These are phyloP conservation scores for Bretziella fagacearum DNA, from an alignment of 2,329 filamentous ascomycete species.

Conservation along the genomic window DNA sequence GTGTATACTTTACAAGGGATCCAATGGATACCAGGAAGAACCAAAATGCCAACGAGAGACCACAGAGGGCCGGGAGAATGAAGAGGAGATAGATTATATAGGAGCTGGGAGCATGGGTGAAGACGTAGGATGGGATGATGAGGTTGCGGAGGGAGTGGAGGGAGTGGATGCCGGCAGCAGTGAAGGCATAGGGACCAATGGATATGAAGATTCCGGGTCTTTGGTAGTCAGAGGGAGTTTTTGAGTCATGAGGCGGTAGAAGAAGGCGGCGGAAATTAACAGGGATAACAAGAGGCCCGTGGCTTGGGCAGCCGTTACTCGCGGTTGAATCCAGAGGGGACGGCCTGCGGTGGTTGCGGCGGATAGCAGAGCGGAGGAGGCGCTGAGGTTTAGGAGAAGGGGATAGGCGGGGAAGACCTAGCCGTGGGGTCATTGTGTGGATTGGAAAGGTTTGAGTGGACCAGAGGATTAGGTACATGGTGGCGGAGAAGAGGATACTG, in stretches of 20 bases:
- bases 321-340: background rate
- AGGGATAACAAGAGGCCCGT: background rate
- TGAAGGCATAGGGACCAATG: conserved; percentile 55
- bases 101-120: conserved; percentile 26
- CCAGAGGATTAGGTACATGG: conserved; percentile 60
- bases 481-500: conserved; percentile 49
- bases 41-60: conserved; percentile 71
- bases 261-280: background rate
- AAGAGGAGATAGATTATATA: conserved; percentile 31
- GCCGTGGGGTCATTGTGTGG: conserved; percentile 67
- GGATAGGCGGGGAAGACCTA: conserved; percentile 84
- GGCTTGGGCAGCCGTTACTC: background rate
- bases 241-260: conserved; percentile 38
- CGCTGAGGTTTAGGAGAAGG: conserved; percentile 57
- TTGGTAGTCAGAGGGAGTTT: conserved; percentile 57
- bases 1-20: conserved; percentile 52
- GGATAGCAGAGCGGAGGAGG: conserved; percentile 42
- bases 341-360: conserved; percentile 29
- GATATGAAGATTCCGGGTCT: conserved; percentile 72
- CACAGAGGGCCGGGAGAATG: conserved; percentile 54
- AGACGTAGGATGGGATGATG: conserved; percentile 29
- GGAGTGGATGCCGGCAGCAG: conserved; percentile 24
- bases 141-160: background rate
- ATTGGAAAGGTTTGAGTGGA: conserved; percentile 46
- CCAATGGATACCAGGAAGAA: conserved; percentile 71